A percentile compares a stretch with the other conserved stretches of the same genome.
phyloP scores from a whole-genome alignment of 345 rosid genomes.

The Clausena lansium region DNA sequence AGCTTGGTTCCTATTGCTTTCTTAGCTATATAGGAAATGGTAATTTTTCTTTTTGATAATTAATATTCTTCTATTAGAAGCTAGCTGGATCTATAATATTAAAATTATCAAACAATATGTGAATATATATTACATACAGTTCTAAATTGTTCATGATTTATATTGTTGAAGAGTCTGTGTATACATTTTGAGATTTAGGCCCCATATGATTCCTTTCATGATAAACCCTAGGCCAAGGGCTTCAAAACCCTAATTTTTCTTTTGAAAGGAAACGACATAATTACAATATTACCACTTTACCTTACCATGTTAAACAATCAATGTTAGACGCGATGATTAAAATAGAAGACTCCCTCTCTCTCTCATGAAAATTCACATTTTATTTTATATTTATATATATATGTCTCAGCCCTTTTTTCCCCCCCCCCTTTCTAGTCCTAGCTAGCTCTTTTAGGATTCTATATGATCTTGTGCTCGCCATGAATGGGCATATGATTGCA shows the following conservation, averaged over 20 bases:
- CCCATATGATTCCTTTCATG: constrained; percentile 10
- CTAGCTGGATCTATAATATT: not conserved
- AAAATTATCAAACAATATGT: not conserved
- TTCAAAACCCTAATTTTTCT: constrained; percentile 47
- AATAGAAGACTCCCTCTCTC: constrained; percentile 1
- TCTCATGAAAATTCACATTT: not conserved
- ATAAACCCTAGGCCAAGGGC: constrained; percentile 34
- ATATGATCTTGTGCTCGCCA: constrained; percentile 30
- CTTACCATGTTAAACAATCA: constrained; percentile 18
- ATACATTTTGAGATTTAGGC: not conserved
- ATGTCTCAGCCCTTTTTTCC: not conserved
- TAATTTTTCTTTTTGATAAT: constrained; percentile 7
- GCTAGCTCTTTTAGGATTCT: constrained; percentile 26
- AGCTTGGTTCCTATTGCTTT: constrained; percentile 20
- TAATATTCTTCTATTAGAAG: not conserved
- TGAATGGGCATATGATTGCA: constrained; percentile 17
- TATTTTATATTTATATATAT: too few relatives aligned
- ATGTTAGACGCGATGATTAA: constrained; percentile 18
- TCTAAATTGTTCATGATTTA: not conserved
- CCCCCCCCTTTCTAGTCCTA: not conserved
- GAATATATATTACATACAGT: too few relatives aligned
- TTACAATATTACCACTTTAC: constrained; percentile 25
- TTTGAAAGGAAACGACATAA: constrained; percentile 12
- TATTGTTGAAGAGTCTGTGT: not conserved
- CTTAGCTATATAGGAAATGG: constrained; percentile 17